Conservation (phyloP, 495 filamentous ascomycete genomes). For the Trichoderma virens region DNA sequence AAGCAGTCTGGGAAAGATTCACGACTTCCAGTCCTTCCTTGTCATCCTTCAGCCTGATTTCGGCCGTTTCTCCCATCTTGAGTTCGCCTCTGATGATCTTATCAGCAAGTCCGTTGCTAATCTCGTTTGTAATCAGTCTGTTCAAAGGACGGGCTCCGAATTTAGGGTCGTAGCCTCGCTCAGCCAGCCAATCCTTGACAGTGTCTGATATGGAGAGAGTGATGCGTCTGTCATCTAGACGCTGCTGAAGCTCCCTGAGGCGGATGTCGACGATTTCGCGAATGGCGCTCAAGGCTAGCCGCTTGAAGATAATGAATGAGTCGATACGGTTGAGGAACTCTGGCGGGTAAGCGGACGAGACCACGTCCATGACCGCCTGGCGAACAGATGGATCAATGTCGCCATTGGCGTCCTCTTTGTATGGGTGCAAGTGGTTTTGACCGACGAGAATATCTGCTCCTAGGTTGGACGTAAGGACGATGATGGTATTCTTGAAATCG, state of each 20-base stretch:
- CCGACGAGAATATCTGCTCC: slow-evolving; percentile 67
- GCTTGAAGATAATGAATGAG: slow-evolving; percentile 92
- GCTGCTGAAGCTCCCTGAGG: slow-evolving; percentile 70
- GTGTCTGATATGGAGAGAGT: slow-evolving; percentile 59
- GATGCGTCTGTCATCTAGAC: slow-evolving; percentile 84
- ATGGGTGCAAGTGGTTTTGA: slow-evolving; percentile 45
- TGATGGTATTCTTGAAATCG: slow-evolving; percentile 92
- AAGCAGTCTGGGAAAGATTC: background rate
- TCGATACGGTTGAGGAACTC: slow-evolving; percentile 97
- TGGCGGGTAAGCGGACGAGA: slow-evolving; percentile 67
- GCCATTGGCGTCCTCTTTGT: slow-evolving; percentile 50
- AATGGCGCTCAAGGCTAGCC: slow-evolving; percentile 68
- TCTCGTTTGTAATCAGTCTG: slow-evolving; percentile 76
- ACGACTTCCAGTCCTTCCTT: slow-evolving; percentile 41
- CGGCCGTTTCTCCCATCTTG: slow-evolving; percentile 61
- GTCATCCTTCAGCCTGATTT: slow-evolving; percentile 54
- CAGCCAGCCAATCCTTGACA: slow-evolving; percentile 77
- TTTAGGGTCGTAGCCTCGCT: slow-evolving; percentile 80
- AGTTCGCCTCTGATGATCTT: slow-evolving; percentile 84
- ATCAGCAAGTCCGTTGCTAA: slow-evolving; percentile 82
- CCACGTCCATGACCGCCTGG: slow-evolving; percentile 81
- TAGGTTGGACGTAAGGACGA: slow-evolving; percentile 92
- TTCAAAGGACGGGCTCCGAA: slow-evolving; percentile 94
- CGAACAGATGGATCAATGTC: slow-evolving; percentile 65
- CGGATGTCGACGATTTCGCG: slow-evolving; percentile 92